Conservation (phyloP, 441 rosid genomes). For the Arabidopsis lyrata region DNA sequence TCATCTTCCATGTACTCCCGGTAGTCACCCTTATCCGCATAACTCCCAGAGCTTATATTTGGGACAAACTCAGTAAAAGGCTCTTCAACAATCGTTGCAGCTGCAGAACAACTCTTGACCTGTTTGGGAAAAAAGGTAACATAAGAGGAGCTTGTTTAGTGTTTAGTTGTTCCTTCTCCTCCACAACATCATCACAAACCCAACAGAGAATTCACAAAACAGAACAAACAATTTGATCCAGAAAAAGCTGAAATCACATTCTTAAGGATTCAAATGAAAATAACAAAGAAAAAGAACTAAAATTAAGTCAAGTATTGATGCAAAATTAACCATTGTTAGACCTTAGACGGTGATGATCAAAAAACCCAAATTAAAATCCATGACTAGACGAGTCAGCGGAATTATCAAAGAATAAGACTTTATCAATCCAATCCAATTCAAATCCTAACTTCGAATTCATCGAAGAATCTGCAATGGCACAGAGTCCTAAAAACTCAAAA, state of each 20-base stretch:
- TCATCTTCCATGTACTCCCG: constrained; percentile 90
- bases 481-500: constrained; percentile 3
- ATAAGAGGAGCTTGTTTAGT: constrained; percentile 8
- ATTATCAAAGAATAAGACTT: neutral
- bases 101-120: constrained; percentile 40
- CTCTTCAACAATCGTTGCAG: constrained; percentile 24
- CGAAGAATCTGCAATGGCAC: constrained; percentile 3
- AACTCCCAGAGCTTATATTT: constrained; percentile 80
- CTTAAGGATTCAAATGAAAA: neutral
- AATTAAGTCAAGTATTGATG: constrained; percentile 11
- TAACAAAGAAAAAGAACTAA: neutral
- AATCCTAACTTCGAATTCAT: neutral
- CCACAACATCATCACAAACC: neutral
- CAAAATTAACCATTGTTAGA: constrained; percentile 22
- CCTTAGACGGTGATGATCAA: no score
- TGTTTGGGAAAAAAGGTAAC: constrained; percentile 8
- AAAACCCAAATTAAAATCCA: constrained; percentile 12
- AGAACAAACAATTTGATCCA: constrained; percentile 18
- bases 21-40: constrained; percentile 63
- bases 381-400: neutral
- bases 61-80: constrained; percentile 50
- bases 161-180: neutral
- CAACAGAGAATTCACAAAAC: constrained; percentile 5
- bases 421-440: neutral
- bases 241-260: no score